Conservation (phyloP, 805 yeast species). For the Wickerhamomyces silvicola region DNA sequence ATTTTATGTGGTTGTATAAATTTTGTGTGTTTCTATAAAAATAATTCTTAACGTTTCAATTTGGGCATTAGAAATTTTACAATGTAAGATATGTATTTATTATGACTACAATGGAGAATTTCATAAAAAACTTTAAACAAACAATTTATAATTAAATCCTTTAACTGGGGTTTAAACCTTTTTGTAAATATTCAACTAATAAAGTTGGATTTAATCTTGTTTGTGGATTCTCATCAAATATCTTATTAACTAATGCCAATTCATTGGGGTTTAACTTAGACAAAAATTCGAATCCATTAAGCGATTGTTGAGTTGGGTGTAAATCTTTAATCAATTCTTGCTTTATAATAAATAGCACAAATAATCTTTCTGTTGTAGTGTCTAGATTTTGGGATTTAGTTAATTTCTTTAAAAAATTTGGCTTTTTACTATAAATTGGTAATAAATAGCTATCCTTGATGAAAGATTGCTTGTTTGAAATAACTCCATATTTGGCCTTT, state of each 20-base stretch:
- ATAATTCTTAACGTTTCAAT: no score
- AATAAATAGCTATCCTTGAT: conserved; percentile 42
- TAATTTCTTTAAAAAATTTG: conserved; percentile 13
- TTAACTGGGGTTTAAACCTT: conserved; percentile 2
- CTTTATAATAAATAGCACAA: conserved; percentile 16
- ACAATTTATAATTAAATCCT: no score
- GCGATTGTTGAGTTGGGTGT: background rate
- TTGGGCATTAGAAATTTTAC: no score
- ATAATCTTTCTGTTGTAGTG: conserved; percentile 7
- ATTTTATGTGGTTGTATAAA: no score
- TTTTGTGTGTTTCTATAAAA: no score
- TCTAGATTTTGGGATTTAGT: conserved; percentile 1
- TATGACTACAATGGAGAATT: no score
- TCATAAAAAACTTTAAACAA: no score
- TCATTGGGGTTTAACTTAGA: conserved; percentile 13
- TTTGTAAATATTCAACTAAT: conserved; percentile 15
- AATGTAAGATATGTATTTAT: no score
- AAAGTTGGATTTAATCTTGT: conserved; percentile 15
- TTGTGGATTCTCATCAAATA: conserved; percentile 18
- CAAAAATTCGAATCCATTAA: conserved; percentile 12
- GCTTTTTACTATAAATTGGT: conserved; percentile 21
- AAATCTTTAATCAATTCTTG: conserved; percentile 12
- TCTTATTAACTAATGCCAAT: conserved; percentile 14
- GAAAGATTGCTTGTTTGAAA: conserved; percentile 30
- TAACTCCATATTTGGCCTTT: conserved; percentile 39